Evolutionary conservation across 1,284 basidiomycete species (phyloP).

Genomic region (Takashimella koratensis): DNA sequence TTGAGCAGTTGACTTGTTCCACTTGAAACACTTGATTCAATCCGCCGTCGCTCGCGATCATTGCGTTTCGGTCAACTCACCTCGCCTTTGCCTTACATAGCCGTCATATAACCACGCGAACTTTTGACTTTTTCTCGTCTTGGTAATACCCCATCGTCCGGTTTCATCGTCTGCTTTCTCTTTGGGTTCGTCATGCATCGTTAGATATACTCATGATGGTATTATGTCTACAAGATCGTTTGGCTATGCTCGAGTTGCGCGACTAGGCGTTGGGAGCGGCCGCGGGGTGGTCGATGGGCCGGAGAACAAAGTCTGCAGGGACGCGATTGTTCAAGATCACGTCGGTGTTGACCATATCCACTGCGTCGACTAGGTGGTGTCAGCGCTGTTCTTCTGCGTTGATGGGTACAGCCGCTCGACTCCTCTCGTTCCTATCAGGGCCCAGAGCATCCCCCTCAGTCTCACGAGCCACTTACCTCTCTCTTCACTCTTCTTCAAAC

Average conservation of each 20-base stretch:
- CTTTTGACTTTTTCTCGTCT: neutral
- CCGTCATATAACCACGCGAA: no score
- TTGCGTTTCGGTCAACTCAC: no score
- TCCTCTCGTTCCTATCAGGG: no score
- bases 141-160: neutral
- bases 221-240: no score
- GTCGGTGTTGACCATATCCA: constrained; percentile 11
- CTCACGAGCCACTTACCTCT: constrained; percentile 36
- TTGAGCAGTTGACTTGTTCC: constrained; percentile 41
- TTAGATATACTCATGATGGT: neutral
- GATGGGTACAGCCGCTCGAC: no score
- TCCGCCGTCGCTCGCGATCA: no score
- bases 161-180: neutral
- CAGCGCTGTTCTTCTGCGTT: no score
- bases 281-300: neutral
- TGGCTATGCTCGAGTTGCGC: no score
- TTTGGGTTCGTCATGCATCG: neutral
- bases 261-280: no score
- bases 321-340: neutral
- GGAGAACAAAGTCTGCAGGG: neutral
- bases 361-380: constrained; percentile 13
- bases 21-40: no score
- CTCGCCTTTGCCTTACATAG: neutral
- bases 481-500: constrained; percentile 20
- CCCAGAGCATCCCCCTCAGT: no score